Evolutionary conservation across 306 rosid species (phyloP), one percentile per base, ranked within the genome.

Genomic region (Medicago ruthenica): DNA sequence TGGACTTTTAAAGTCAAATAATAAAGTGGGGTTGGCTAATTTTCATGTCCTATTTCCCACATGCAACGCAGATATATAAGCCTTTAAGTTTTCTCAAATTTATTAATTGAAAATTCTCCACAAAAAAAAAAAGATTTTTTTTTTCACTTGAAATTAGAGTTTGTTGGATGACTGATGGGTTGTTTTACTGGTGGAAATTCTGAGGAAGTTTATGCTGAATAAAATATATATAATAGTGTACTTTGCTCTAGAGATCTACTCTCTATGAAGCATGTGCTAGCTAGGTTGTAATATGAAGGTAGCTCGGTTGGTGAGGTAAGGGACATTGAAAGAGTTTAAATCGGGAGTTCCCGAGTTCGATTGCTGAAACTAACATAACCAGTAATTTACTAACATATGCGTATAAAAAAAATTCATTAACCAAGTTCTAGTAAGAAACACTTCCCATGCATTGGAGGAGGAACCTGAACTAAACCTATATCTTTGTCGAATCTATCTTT

Each of bases 231-330:
- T 64, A 17, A 60, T 51, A 58, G 40, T 37, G 15, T 79, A 10
- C 8, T 66, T 74, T 37, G 65, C 15, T 18, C 62, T 47, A 17
- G 63, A 78, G 64, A 68, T 78, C 73, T 82, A 50, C 22, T 71
- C 42, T 74, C 37, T 51, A 21, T 40, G 14, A 11, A 37, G 59
- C 59, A 37, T 47, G 37, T 0, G 31, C 61, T 37, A 45, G 31
- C 61, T 37, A 45, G 7, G 51, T 13, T 45, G 51, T 45, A n/a
- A n/a, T 16, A 45, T 6, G 1, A 12, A 45, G 16, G 16, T 45
- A 45, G 51, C 1, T 45, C 7, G 8, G 16, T 45, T 45, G 51
- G 16, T 45, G 51, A 13, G n/a, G 1, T 45, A 15, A 13, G 51
- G 51, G 51, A 45, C 7, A 4, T 4, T 45, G 51, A 45, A 45